phyloP scores from a whole-genome alignment of 495 filamentous ascomycete species.

The Neurospora sublineolata region DNA sequence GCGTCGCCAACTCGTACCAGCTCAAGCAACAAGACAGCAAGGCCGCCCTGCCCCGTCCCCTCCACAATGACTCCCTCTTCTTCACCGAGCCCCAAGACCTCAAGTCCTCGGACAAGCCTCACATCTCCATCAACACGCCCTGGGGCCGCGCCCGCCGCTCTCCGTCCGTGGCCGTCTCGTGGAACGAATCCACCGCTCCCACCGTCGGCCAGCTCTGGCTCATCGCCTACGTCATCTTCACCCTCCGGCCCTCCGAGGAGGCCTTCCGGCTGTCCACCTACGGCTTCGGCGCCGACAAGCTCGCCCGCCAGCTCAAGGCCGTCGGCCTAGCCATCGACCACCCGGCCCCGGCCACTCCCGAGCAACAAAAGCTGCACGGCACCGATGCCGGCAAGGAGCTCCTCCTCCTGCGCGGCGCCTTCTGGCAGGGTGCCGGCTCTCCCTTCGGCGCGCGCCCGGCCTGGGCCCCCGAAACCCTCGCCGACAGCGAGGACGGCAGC shows the following conservation, averaged over 20 bases:
- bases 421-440: conserved; percentile 60
- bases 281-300: conserved; percentile 26
- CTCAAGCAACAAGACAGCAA: conserved; percentile 11
- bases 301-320: conserved; percentile 39
- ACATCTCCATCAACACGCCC: conserved; percentile 34
- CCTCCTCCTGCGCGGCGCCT: conserved; percentile 37
- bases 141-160: conserved; percentile 36
- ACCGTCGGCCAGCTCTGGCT: conserved; percentile 52
- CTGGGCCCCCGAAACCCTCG: conserved; percentile 37
- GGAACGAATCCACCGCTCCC: conserved; percentile 28
- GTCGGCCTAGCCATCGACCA: conserved; percentile 42
- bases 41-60: conserved; percentile 13
- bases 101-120: conserved; percentile 34
- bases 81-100: conserved; percentile 34
- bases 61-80: conserved; percentile 26
- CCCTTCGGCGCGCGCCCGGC: conserved; percentile 51
- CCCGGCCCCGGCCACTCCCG: conserved; percentile 19
- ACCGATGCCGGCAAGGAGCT: conserved; percentile 26
- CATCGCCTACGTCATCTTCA: conserved; percentile 46
- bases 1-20: conserved; percentile 8
- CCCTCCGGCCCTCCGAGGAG: conserved; percentile 41
- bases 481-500: conserved; percentile 26
- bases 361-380: conserved; percentile 26
- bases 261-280: conserved; percentile 39
- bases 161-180: conserved; percentile 25